These are phyloP conservation scores for Suillus lakei DNA, from an alignment of 768 basidiomycete genomes.

Conservation along the genomic window DNA sequence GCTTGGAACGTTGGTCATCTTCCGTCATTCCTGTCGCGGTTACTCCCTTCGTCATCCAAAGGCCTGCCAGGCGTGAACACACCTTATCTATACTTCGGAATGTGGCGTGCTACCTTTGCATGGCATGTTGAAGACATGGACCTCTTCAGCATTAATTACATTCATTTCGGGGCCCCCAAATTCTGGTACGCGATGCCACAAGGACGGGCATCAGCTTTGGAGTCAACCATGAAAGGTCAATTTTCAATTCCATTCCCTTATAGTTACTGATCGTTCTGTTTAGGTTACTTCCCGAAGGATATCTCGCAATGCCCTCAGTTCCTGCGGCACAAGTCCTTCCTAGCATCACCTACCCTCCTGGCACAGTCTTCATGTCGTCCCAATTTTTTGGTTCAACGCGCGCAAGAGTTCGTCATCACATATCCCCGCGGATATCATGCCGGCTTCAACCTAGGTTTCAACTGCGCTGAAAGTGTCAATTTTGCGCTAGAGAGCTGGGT, in stretches of 20 bases:
- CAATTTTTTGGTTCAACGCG: constrained; percentile 88
- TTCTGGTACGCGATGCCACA: constrained; percentile 98
- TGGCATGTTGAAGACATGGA: constrained; percentile 99
- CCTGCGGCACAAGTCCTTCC: constrained; percentile 94
- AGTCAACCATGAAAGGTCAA: constrained; percentile 86
- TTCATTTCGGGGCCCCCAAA: constrained; percentile 97
- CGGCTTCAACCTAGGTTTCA: constrained; percentile 95
- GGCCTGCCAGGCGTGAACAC: constrained; percentile 95
- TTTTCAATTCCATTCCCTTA: constrained; percentile 9
- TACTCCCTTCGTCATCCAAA: constrained; percentile 68
- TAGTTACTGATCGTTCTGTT: constrained; percentile 12
- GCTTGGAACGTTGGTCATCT: constrained; percentile 96
- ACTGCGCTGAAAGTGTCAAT: constrained; percentile 97
- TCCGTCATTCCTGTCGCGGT: constrained; percentile 81
- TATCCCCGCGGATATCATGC: constrained; percentile 96
- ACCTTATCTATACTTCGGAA: constrained; percentile 97
- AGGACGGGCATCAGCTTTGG: constrained; percentile 78
- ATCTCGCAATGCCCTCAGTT: constrained; percentile 89
- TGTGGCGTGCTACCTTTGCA: constrained; percentile 98
- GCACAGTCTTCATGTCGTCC: constrained; percentile 80
- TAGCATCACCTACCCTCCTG: constrained; percentile 85
- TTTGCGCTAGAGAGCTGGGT: constrained; percentile 96
- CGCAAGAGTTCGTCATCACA: constrained; percentile 96
- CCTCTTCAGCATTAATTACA: constrained; percentile 97
- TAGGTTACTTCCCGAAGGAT: constrained; percentile 91